Evolutionary conservation across 1,284 basidiomycete species (phyloP).

Genomic region (Puccinia horiana): DNA sequence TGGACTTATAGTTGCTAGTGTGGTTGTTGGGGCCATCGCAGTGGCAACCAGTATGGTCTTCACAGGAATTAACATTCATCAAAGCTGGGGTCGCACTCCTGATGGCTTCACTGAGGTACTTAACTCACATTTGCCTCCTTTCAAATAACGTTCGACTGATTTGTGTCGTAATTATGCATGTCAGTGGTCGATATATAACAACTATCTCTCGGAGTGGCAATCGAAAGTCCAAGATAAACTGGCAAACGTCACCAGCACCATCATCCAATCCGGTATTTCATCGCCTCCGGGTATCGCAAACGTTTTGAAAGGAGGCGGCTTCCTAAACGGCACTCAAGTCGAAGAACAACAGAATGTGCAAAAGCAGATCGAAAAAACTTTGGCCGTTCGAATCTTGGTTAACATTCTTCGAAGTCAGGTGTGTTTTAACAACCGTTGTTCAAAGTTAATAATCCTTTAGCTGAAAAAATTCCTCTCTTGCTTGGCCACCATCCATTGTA

Average conservation of each 20-base stretch:
- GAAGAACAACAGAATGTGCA: constrained; percentile 26
- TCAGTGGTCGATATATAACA: constrained; percentile 46
- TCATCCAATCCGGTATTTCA: constrained; percentile 47
- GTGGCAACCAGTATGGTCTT: constrained; percentile 32
- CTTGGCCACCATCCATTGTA: not conserved
- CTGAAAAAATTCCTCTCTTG: not conserved
- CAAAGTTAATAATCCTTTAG: not conserved
- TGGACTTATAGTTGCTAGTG: constrained; percentile 27
- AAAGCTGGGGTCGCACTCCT: constrained; percentile 46
- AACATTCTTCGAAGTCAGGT: constrained; percentile 47
- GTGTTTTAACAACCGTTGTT: not conserved
- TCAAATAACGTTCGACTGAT: not conserved
- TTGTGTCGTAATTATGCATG: not conserved
- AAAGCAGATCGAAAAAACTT: constrained; percentile 41
- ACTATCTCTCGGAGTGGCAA: constrained; percentile 49
- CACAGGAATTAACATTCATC: constrained; percentile 35
- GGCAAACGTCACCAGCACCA: constrained; percentile 31
- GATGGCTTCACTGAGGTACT: constrained; percentile 46
- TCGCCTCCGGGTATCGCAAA: constrained; percentile 27
- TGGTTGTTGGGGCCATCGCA: constrained; percentile 24
- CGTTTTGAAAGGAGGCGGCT: constrained; percentile 40
- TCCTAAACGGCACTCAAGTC: constrained; percentile 37
- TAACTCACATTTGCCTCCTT: not conserved
- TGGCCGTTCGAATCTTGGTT: constrained; percentile 40
- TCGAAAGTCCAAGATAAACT: constrained; percentile 49